Percentiles rank a stretch among this genome's conserved stretches.
Evolutionary conservation across 1,284 basidiomycete genomes (phyloP).

Genomic region (Cryptococcus sp.): DNA sequence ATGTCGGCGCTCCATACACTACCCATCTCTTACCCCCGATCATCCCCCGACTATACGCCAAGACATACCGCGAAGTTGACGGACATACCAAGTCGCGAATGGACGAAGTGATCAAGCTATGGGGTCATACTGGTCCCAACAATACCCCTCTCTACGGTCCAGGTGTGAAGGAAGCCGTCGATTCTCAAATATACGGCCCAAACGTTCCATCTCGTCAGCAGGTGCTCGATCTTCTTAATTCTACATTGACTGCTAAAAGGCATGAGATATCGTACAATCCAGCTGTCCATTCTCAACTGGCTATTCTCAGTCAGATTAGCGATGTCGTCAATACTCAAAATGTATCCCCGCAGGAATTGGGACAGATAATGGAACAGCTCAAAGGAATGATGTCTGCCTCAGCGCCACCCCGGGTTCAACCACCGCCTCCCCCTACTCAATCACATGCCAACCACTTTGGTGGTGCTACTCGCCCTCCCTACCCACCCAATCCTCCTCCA

Average conservation of each 20-base stretch:
- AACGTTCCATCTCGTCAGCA: slow-evolving; percentile 10
- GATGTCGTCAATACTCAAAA: slow-evolving; percentile 30
- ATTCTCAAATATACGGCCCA: slow-evolving; percentile 38
- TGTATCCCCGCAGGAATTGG: slow-evolving; percentile 35
- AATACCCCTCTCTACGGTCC: slow-evolving; percentile 66
- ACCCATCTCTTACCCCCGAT: slow-evolving; percentile 65
- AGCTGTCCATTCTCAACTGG: slow-evolving; percentile 26
- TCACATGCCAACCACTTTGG: slow-evolving; percentile 6
- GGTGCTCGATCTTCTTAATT: slow-evolving; percentile 19
- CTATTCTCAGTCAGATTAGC: slow-evolving; percentile 36
- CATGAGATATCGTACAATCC: slow-evolving; percentile 30
- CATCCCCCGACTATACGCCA: slow-evolving; percentile 72
- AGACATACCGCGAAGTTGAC: slow-evolving; percentile 79
- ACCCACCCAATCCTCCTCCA: slow-evolving; percentile 1
- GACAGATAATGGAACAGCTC: slow-evolving; percentile 39
- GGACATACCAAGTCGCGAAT: slow-evolving; percentile 79
- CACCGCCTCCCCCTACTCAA: neutral
- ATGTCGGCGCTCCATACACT: slow-evolving; percentile 84
- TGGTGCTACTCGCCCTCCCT: neutral
- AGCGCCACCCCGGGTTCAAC: slow-evolving; percentile 33
- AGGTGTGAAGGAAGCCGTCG: slow-evolving; percentile 32
- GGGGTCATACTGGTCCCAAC: slow-evolving; percentile 75
- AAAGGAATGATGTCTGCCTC: slow-evolving; percentile 37
- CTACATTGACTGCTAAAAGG: slow-evolving; percentile 36
- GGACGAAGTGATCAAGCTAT: slow-evolving; percentile 91